Evolutionary conservation across 768 basidiomycete genomes (phyloP), one percentile per base, ranked within the genome.

Genomic region (Hortiboletus campestris): DNA sequence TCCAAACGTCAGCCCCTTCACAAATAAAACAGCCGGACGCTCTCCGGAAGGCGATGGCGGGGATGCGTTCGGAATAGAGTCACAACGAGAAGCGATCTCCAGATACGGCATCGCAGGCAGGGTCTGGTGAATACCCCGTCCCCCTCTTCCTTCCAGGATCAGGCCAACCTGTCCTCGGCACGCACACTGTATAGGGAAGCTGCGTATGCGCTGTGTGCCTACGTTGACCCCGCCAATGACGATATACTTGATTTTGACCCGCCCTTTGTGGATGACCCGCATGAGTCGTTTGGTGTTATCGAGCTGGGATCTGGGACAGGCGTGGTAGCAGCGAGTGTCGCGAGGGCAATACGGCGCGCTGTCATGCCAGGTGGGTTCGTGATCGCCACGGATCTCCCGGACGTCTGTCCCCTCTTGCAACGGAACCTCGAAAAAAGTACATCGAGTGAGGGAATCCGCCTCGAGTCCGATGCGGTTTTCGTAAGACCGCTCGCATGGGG

Each of bases 261-360:
- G 2, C 78, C 80, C 0, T 75, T 86, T 57, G 59, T 76, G 51
- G 43, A 54, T 4, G 60, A 67, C 20, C 19, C 10, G 41, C 3
- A 1, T 17, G 29, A 43, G 25, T 47, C 49, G 55, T 68, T 66
- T 17, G 74, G 76, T 1, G 72, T 85, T 14, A 67, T 96, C 49
- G 92, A 95, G 71, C 79, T 94, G 6, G 93, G 92, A 12, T 87
- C 91, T 12, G 91, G 94, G 2, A 80, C 84, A 19, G 85, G 91
- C 20, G 73, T 86, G 49, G 82, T 89, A 12, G 81, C 78, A 3
- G 75, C 75, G 32, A 61, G 72, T 7, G 63, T 82, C 14, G 83
- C 84, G 46, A 63, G 75, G 3, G 53, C 79, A 35, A 76, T 89
- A 19, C 46, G 40, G 0, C 52, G 55, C 7, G 22, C 32, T 6